These are phyloP conservation scores for Mycosphaerella sp. DNA, from an alignment of 2,329 filamentous ascomycete species.

Conservation along the genomic window DNA sequence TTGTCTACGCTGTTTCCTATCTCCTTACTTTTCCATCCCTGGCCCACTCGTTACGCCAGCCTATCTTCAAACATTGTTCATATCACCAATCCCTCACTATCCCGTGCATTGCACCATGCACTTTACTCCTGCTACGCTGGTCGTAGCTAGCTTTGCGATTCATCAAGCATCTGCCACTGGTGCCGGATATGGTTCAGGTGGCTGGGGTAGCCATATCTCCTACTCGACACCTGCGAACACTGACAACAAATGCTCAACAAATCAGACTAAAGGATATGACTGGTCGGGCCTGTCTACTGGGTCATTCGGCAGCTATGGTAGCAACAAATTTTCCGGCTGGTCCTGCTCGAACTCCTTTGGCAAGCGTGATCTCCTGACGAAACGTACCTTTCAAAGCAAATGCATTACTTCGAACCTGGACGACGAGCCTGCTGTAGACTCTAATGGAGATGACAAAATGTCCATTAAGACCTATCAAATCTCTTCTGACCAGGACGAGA, in stretches of 20 bases:
- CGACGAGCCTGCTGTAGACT: conserved; percentile 40
- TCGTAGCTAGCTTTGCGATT: conserved; percentile 32
- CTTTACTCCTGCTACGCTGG: conserved; percentile 14
- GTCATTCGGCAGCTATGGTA: conserved; percentile 59
- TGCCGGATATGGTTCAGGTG: conserved; percentile 32
- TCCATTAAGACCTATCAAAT: conserved; percentile 71
- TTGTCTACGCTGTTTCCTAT: conserved; percentile 4
- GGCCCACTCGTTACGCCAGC: conserved; percentile 45
- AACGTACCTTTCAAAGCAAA: conserved; percentile 41
- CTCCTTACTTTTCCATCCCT: conserved; percentile 32
- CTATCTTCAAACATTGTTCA: conserved; percentile 8
- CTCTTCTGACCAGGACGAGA: conserved; percentile 65
- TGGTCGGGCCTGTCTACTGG: conserved; percentile 61
- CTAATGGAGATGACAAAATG: conserved; percentile 53
- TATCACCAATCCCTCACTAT: conserved; percentile 9
- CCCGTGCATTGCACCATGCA: conserved; percentile 15
- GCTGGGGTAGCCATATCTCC: conserved; percentile 45
- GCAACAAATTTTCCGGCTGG: conserved; percentile 69
- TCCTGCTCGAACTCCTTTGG: conserved; percentile 56
- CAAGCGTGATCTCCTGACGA: conserved; percentile 53
- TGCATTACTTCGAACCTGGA: conserved; percentile 42
- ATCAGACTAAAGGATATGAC: conserved; percentile 65
- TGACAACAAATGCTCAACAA: conserved; percentile 68
- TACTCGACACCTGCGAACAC: conserved; percentile 66
- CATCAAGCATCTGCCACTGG: conserved; percentile 44